Evolutionary conservation across 805 yeast genomes (phyloP), one percentile per base, ranked within the genome.

Genomic region (Blastobotrys robertii): DNA sequence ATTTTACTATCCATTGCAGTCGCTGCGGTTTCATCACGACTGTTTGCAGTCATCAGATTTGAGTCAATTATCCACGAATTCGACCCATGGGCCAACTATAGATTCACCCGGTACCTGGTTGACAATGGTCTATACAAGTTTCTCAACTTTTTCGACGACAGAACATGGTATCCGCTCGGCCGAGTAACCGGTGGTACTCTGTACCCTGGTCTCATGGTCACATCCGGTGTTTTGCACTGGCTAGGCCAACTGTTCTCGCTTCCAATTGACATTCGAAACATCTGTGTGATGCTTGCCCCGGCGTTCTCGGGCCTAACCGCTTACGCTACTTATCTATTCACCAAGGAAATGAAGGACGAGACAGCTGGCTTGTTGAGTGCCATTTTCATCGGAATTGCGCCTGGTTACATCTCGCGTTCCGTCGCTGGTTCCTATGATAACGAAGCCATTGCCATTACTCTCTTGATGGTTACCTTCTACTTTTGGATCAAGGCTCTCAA

Each of bases 371-470:
- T 92, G 46, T 69, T 92, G 50, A 84, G 95, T 40, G 98, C 97
- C 12, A 78, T 84, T 10, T 92, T 92, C 64, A 86, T 92, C 77
- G 96, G 94, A 38, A 88, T 92, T 66, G 96, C 96, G 1, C 98
- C 98, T 4, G 99, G 98, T 45, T 94, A 92, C 64, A 94, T 92
- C 54, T 87, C 97, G 40, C 77, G 99, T 63, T 88, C 97, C 1
- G 99, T 92, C 42, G 98, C 98, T 10, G 99, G 99, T 30, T 84
- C 96, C 11, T 92, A 92, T 60, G 99, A 94, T 71, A 92, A 92
- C 64, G 99, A 92, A 68, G 98, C 98, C 41, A 92, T 92, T 65
- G 97, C 98, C 37, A 92, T 92, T 62, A 88, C 97, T 9, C 69
- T 92, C 55, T 72, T 92, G 52, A 86, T 94, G 97, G 83, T 88